phyloP scores from a whole-genome alignment of 176 grass and related monocot species.

The Aegilops sharonensis region DNA sequence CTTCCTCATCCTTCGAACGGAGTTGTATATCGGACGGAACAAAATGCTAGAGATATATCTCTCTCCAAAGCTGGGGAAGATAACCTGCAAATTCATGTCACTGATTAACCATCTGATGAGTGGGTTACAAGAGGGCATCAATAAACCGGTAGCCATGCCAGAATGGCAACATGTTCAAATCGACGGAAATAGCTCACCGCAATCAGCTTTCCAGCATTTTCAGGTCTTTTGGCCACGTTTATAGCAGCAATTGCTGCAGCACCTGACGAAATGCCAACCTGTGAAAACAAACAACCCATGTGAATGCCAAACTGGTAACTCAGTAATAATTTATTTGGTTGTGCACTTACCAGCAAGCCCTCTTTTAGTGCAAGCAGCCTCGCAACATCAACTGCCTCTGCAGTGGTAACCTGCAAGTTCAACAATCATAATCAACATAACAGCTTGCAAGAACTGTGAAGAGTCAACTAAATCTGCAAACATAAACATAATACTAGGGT shows the following conservation, averaged over 20 bases:
- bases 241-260: conserved; percentile 85
- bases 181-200: conserved; percentile 47
- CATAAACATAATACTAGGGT: conserved; percentile 22
- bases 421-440: conserved; percentile 23
- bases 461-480: conserved; percentile 11
- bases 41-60: conserved; percentile 79
- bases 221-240: conserved; percentile 77
- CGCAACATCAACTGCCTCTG: conserved; percentile 80
- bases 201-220: conserved; percentile 94
- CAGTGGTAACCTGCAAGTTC: conserved; percentile 67
- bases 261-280: conserved; percentile 98
- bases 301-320: neutral
- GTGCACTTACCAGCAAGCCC: conserved; percentile 67
- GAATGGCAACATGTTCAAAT: neutral
- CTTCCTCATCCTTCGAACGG: conserved; percentile 69
- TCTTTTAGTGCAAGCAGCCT: conserved; percentile 79
- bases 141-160: neutral
- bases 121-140: neutral
- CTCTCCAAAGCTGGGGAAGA: conserved; percentile 96
- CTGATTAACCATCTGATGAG: conserved; percentile 12
- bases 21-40: conserved; percentile 77
- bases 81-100: conserved; percentile 54
- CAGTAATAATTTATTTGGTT: neutral
- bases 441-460: neutral
- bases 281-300: conserved; percentile 29